Evolutionary conservation across 495 filamentous ascomycete species (phyloP).

Genomic region (Trypethelium eluteriae): DNA sequence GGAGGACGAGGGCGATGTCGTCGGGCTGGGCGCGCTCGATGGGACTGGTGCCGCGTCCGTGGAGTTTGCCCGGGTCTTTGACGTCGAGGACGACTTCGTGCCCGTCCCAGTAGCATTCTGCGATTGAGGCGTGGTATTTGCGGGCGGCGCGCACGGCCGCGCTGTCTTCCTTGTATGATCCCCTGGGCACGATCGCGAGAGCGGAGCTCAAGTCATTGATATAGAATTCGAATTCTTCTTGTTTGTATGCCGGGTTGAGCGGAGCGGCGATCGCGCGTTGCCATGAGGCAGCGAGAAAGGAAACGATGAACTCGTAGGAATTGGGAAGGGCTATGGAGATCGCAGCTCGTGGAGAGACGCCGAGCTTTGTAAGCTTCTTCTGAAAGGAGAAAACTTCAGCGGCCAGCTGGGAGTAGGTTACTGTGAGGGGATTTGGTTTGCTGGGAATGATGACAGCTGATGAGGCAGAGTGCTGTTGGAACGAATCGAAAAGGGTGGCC

Average conservation of each 20-base stretch:
- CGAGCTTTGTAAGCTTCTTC: slow-evolving; percentile 23
- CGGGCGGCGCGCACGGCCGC: slow-evolving; percentile 65
- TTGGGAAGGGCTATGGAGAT: slow-evolving; percentile 28
- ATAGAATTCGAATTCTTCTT: slow-evolving; percentile 83
- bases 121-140: slow-evolving; percentile 68
- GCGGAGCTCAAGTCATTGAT: slow-evolving; percentile 74
- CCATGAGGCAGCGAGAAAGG: slow-evolving; percentile 66
- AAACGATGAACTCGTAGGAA: slow-evolving; percentile 21
- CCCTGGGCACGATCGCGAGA: slow-evolving; percentile 62
- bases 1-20: slow-evolving; percentile 54
- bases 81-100: slow-evolving; percentile 64
- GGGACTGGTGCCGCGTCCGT: slow-evolving; percentile 42
- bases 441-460: slow-evolving; percentile 23
- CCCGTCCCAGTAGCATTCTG: slow-evolving; percentile 70
- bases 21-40: slow-evolving; percentile 51
- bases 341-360: slow-evolving; percentile 23
- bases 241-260: slow-evolving; percentile 75
- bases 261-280: slow-evolving; percentile 75
- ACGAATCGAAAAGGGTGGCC: slow-evolving; percentile 11
- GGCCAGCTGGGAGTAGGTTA: slow-evolving; percentile 20
- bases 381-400: slow-evolving; percentile 21
- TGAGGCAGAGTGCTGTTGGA: neutral
- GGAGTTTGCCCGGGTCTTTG: slow-evolving; percentile 61
- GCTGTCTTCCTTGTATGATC: slow-evolving; percentile 52
- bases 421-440: slow-evolving; percentile 16